Conservation (phyloP, 345 rosid species). For the Gossypium arboreum region DNA sequence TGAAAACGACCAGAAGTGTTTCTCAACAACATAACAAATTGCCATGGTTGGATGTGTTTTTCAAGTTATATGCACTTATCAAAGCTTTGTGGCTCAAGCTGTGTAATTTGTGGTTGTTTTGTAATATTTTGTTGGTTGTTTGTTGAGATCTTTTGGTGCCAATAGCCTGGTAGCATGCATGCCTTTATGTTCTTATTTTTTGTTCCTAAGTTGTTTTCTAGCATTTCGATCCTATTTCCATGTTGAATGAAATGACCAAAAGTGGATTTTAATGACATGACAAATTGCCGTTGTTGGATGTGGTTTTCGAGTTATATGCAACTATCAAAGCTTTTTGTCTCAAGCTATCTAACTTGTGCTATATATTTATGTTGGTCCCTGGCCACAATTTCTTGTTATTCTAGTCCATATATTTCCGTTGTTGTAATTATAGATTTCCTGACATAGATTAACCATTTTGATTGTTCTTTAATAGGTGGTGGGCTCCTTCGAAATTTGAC, state of each 20-base stretch:
- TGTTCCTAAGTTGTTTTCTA: neutral
- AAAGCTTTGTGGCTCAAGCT: neutral
- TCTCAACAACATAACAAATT: neutral
- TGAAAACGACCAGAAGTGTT: neutral
- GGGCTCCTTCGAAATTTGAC: constrained; percentile 92
- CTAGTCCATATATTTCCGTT: neutral
- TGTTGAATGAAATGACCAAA: neutral
- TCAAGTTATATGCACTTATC: neutral
- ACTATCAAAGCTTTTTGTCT: neutral
- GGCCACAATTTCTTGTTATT: constrained; percentile 1
- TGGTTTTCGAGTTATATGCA: neutral
- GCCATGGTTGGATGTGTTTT: neutral
- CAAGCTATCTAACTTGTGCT: neutral
- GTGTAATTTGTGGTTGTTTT: neutral
- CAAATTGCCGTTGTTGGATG: neutral
- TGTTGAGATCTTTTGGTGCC: neutral
- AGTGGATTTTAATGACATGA: neutral
- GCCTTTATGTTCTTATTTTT: neutral
- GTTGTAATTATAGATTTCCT: neutral
- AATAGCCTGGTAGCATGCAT: neutral
- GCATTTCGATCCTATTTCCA: too few relatives aligned
- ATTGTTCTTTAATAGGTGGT: constrained; percentile 58
- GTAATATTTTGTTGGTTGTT: neutral
- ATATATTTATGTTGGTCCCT: neutral
- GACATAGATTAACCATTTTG: constrained; percentile 10